phyloP scores from a whole-genome alignment of 192 early-diverging fungal species.

The Geranomyces michiganensis region DNA sequence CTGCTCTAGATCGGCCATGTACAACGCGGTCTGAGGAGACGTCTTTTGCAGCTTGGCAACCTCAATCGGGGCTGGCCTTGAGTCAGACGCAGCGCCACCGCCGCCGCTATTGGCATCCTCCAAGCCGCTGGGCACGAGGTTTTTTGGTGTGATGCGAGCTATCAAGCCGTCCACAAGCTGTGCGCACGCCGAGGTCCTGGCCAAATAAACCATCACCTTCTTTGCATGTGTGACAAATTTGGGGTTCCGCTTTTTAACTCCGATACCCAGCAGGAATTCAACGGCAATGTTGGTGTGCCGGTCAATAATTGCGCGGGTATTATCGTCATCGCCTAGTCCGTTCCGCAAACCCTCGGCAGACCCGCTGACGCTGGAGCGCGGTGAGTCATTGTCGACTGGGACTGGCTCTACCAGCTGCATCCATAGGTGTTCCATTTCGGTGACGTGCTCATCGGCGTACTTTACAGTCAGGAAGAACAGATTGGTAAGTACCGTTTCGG shows the following conservation, averaged over 20 bases:
- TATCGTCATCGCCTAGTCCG: conserved; percentile 3
- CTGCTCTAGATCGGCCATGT: conserved; percentile 72
- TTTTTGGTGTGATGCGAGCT: conserved; percentile 68
- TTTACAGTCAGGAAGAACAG: conserved; percentile 82
- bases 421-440: conserved; percentile 81
- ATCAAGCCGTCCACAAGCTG: conserved; percentile 67
- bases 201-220: conserved; percentile 75
- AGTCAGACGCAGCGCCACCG: background rate
- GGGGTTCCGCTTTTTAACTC: conserved; percentile 76
- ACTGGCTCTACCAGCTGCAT: conserved; percentile 58
- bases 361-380: background rate
- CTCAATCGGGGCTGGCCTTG: background rate
- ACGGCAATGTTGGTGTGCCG: conserved; percentile 55
- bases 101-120: conserved; percentile 22
- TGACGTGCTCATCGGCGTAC: conserved; percentile 75
- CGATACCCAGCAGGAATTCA: conserved; percentile 72
- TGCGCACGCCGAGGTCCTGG: conserved; percentile 62
- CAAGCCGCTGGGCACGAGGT: conserved; percentile 58
- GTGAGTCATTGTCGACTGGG: background rate
- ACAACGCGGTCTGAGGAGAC: conserved; percentile 36
- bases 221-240: conserved; percentile 77
- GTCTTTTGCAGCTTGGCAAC: background rate
- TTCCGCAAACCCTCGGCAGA: background rate
- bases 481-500: conserved; percentile 67
- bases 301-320: conserved; percentile 11